These are phyloP conservation scores for Alternaria rosae DNA, from an alignment of 2,329 filamentous ascomycete genomes.

Conservation along the genomic window DNA sequence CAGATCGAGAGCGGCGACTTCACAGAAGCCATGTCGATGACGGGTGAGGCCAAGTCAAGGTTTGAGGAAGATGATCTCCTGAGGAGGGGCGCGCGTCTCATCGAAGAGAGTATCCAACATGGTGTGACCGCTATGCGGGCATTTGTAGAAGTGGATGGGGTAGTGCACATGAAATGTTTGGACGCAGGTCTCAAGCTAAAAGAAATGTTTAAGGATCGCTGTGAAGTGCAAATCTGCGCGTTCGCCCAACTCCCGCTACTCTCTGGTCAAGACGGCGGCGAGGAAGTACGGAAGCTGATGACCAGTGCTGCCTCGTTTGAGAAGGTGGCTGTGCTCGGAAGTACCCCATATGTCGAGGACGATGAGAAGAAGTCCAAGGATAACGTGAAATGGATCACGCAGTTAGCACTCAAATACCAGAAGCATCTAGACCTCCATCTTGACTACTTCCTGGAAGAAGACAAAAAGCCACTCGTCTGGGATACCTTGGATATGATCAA, in stretches of 20 bases:
- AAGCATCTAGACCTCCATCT: constrained; percentile 75
- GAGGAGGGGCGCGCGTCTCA: constrained; percentile 68
- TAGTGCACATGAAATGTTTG: constrained; percentile 65
- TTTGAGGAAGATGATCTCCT: constrained; percentile 71
- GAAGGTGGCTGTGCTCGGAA: constrained; percentile 68
- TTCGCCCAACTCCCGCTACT: constrained; percentile 77
- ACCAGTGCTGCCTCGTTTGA: constrained; percentile 51
- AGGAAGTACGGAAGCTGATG: constrained; percentile 61
- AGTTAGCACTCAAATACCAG: constrained; percentile 57
- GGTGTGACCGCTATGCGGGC: constrained; percentile 74
- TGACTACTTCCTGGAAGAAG: constrained; percentile 69
- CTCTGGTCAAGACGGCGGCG: constrained; percentile 59
- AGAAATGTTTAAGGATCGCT: constrained; percentile 59
- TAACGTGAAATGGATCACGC: constrained; percentile 71
- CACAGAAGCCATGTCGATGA: constrained; percentile 68
- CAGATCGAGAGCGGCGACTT: constrained; percentile 69
- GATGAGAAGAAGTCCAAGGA: constrained; percentile 55
- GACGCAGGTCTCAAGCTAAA: constrained; percentile 66
- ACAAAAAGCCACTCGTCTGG: constrained; percentile 61
- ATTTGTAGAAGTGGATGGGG: constrained; percentile 74
- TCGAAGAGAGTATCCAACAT: constrained; percentile 68
- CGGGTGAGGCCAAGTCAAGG: constrained; percentile 66
- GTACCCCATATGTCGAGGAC: constrained; percentile 74
- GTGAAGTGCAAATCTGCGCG: constrained; percentile 71
- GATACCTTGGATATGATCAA: constrained; percentile 62